Evolutionary conservation across 1,284 basidiomycete genomes (phyloP), one percentile per base, ranked within the genome.

Genomic region (Gastroboletus turbinatus): DNA sequence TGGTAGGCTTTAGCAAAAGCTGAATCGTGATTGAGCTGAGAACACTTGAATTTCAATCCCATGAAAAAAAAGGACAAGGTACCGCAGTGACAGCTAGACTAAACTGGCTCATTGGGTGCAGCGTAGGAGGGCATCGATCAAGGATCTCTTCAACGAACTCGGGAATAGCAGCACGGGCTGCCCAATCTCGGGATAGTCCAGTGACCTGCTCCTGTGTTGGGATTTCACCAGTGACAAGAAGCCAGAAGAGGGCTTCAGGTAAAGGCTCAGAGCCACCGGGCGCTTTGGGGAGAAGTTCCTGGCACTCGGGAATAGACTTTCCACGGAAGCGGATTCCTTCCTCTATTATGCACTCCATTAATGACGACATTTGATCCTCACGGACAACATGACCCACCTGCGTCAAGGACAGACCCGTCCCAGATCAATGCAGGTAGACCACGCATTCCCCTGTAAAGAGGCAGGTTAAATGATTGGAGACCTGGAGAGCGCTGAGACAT

Each of bases 51-150:
- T 45, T 32, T 10, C 6, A 54, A 30, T 48, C 33, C 6, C n/a
- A 33, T 39, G 21, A 13, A 44, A 32, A 57, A 29, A 57, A 57
- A 45, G 29, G n/a, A 56, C 16, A 33, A 78, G 86, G 61, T 73
- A 94, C 92, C 45, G 95, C 94, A 64, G 94, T 96, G 64, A 96
- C 92, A 60, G 94, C 95, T 69, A 96, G 80, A 72, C 88, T 89
- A 79, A 98, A 96, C 78, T 98, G 94, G 75, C 89, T 92, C 94
- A 97, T 98, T 63, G 94, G 94, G 76, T 97, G 95, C 53, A 97
- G 83, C 30, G 93, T 95, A 53, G 92, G 92, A 57, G 94, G 93
- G 79, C 92, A 95, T 72, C 91, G 80, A 78, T 98, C 95, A 55
- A 98, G 84, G 66, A 96, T 82, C 69, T 96, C 93, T 76, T 97